These are phyloP conservation scores for Colletotrichum aenigma DNA, from an alignment of 2,329 filamentous ascomycete genomes.

Conservation along the genomic window DNA sequence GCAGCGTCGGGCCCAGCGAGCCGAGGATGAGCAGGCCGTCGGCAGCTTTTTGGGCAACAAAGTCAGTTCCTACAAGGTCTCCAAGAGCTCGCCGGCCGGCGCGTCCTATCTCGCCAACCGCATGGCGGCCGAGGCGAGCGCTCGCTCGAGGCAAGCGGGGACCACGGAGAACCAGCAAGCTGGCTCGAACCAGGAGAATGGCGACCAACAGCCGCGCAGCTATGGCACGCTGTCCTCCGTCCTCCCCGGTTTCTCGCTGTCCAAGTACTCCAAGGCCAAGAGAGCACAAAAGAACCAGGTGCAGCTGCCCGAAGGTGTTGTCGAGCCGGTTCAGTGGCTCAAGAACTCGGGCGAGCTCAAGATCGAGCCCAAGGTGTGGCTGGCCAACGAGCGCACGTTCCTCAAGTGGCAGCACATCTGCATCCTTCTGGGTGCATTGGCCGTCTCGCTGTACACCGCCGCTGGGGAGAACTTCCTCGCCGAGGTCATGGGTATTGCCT, in stretches of 20 bases:
- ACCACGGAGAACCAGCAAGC: constrained; percentile 22
- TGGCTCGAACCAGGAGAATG: constrained; percentile 36
- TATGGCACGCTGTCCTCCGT: constrained; percentile 71
- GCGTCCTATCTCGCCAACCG: constrained; percentile 68
- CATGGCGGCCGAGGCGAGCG: constrained; percentile 50
- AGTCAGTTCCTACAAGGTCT: constrained; percentile 59
- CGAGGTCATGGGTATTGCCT: constrained; percentile 79
- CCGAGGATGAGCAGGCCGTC: constrained; percentile 87
- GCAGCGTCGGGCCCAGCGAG: constrained; percentile 77
- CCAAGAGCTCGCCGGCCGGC: constrained; percentile 69
- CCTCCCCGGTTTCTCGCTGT: constrained; percentile 82
- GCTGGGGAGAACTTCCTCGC: constrained; percentile 81
- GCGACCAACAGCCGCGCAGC: constrained; percentile 33
- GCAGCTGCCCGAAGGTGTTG: constrained; percentile 83
- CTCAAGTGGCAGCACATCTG: constrained; percentile 98
- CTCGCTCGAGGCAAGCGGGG: constrained; percentile 26
- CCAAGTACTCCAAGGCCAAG: constrained; percentile 70
- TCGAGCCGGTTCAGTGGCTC: constrained; percentile 84
- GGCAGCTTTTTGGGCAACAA: constrained; percentile 80
- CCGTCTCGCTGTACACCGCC: constrained; percentile 86
- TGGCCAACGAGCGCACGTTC: constrained; percentile 97
- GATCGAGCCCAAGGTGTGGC: constrained; percentile 97
- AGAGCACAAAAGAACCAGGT: constrained; percentile 49
- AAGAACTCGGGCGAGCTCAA: constrained; percentile 92
- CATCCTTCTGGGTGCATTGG: constrained; percentile 83